Conservation (phyloP, 1,284 basidiomycete genomes). For the Ustilago crameri region DNA sequence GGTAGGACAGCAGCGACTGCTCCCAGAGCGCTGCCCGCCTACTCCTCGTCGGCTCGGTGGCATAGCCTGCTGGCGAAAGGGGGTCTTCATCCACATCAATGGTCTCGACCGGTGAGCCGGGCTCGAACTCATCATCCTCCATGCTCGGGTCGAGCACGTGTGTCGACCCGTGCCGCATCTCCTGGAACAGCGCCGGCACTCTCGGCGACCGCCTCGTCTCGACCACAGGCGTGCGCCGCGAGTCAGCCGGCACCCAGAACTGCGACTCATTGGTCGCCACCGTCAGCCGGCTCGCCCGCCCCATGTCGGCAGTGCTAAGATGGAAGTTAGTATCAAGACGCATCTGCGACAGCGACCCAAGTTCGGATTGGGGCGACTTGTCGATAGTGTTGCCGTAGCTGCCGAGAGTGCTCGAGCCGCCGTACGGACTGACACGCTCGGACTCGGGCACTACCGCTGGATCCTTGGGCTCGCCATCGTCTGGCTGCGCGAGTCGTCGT, state of each 20-base stretch:
- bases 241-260: slow-evolving; percentile 34
- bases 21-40: slow-evolving; percentile 9
- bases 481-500: slow-evolving; percentile 11
- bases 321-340: slow-evolving; percentile 36
- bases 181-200: slow-evolving; percentile 31
- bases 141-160: neutral
- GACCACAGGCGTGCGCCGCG: slow-evolving; percentile 5
- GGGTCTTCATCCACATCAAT: neutral
- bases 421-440: neutral
- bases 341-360: slow-evolving; percentile 13
- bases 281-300: slow-evolving; percentile 35
- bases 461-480: slow-evolving; percentile 26
- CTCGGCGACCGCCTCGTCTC: slow-evolving; percentile 15
- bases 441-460: slow-evolving; percentile 6
- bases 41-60: slow-evolving; percentile 9
- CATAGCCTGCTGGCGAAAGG: slow-evolving; percentile 18
- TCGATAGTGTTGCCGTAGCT: neutral
- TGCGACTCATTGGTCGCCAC: slow-evolving; percentile 39
- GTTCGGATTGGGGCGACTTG: too few relatives aligned
- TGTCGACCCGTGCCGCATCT: slow-evolving; percentile 18
- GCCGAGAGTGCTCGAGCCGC: too few relatives aligned
- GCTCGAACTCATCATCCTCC: neutral
- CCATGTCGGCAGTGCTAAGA: slow-evolving; percentile 30
- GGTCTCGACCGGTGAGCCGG: slow-evolving; percentile 3
- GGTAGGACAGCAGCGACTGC: neutral